Conservation (phyloP, 768 basidiomycete genomes). For the Leccinum rimulosum region DNA sequence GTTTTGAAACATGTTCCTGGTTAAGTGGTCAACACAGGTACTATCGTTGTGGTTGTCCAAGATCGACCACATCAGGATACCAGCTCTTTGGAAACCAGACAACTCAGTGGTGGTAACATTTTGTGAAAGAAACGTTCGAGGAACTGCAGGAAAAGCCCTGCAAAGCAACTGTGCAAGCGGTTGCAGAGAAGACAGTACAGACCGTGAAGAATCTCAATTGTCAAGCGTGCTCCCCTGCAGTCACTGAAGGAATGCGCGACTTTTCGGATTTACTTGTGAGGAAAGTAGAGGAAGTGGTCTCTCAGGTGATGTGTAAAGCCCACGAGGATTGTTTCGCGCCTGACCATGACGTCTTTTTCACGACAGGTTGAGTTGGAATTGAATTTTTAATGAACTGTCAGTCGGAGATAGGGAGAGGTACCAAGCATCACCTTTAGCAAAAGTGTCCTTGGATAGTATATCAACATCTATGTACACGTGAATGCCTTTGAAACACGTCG, state of each 20-base stretch:
- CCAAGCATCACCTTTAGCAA: too few species aligned
- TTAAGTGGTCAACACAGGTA: too few species aligned
- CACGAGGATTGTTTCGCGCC: background rate
- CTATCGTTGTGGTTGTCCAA: constrained; percentile 6
- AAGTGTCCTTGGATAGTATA: too few species aligned
- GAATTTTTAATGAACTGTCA: background rate
- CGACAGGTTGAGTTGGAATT: constrained; percentile 7
- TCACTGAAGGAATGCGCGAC: constrained; percentile 16
- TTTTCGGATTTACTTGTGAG: constrained; percentile 5
- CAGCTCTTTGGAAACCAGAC: background rate
- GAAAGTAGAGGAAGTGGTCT: constrained; percentile 13
- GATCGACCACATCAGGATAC: background rate
- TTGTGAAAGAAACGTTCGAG: constrained; percentile 5
- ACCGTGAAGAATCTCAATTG: too few species aligned
- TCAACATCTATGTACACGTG: too few species aligned
- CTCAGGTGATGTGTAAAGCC: background rate
- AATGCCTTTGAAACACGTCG: too few species aligned
- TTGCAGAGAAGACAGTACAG: background rate
- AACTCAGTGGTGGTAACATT: constrained; percentile 22
- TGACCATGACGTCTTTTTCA: background rate
- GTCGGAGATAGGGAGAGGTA: too few species aligned
- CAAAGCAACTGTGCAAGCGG: background rate
- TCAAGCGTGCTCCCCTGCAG: background rate
- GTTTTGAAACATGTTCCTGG: constrained; percentile 7
- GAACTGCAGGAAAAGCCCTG: constrained; percentile 20